Conservation (phyloP, 1,139 yeast genomes). For the Blastobotrys buckinghamii region DNA sequence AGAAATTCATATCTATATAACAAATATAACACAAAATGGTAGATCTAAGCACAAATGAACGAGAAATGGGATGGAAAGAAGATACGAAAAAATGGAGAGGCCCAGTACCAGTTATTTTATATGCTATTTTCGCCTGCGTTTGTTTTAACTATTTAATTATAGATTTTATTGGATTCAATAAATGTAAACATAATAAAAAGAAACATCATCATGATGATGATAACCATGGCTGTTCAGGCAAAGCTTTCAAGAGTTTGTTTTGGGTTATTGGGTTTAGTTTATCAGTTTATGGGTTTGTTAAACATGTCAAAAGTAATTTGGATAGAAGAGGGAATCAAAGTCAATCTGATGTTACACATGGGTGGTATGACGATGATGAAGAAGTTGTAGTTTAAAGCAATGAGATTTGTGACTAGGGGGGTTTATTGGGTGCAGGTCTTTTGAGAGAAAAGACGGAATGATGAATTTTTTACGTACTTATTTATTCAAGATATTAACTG, state of each 20-base stretch:
- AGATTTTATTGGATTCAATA: not conserved
- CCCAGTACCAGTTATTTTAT: conserved; percentile 7
- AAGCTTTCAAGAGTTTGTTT: not conserved
- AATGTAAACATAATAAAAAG: conserved; percentile 5
- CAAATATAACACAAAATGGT: not conserved
- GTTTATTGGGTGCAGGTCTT: too few species aligned
- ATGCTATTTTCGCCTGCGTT: not conserved
- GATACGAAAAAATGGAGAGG: not conserved
- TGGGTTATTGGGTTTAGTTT: not conserved
- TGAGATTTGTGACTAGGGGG: too few species aligned
- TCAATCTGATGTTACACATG: conserved; percentile 6
- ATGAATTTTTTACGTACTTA: too few species aligned
- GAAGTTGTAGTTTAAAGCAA: too few species aligned
- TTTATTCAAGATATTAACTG: too few species aligned
- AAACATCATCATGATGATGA: too few species aligned
- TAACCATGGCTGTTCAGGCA: not conserved
- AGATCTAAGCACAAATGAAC: not conserved
- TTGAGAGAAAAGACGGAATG: too few species aligned
- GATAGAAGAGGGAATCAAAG: conserved; percentile 2
- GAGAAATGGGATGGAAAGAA: not conserved
- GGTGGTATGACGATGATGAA: conserved; percentile 13
- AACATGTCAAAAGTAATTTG: conserved; percentile 6
- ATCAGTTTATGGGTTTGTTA: not conserved
- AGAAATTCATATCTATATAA: too few species aligned
- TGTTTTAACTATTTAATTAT: conserved; percentile 2